phyloP scores from a whole-genome alignment of 1,284 basidiomycete genomes.

The Puccinia novopanici region DNA sequence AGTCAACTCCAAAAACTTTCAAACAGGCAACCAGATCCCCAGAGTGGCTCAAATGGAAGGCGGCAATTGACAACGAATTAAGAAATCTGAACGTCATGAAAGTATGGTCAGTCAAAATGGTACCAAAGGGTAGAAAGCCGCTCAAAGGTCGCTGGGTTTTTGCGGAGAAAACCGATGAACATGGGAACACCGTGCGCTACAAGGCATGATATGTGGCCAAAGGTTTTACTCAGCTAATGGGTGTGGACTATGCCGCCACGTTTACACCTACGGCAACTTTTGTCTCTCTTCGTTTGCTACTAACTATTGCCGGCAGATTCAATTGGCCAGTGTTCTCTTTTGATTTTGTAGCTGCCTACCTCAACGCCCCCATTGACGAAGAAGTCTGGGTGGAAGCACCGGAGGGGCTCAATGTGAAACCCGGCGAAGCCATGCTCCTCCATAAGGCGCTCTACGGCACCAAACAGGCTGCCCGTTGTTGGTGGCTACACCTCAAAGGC shows the following conservation, averaged over 20 bases:
- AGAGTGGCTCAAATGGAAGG: not conserved
- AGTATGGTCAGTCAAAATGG: not conserved
- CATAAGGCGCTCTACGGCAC: conserved; percentile 1
- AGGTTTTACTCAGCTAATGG: conserved; percentile 12
- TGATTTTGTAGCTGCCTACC: too few species aligned
- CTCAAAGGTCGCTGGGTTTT: conserved; percentile 1
- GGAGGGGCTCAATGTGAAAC: not conserved
- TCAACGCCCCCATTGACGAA: too few species aligned
- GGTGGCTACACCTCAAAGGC: not conserved
- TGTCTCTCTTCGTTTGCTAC: too few species aligned
- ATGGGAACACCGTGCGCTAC: not conserved
- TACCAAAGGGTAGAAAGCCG: not conserved
- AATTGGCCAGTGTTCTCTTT: too few species aligned
- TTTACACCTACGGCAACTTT: conserved; percentile 23
- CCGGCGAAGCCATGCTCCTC: too few species aligned
- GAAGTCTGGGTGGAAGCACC: not conserved
- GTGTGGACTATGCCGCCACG: conserved; percentile 6
- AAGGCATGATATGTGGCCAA: not conserved
- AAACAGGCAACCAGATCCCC: not conserved
- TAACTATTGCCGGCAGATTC: too few species aligned
- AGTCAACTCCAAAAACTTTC: not conserved
- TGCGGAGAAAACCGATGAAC: not conserved
- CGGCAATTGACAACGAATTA: not conserved
- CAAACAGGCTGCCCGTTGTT: not conserved
- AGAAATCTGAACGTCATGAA: not conserved